Percentiles rank a stretch among this genome's conserved stretches.
Conservation (phyloP, 352 stramenopile genomes). For the Phytophthora hibernalis region DNA sequence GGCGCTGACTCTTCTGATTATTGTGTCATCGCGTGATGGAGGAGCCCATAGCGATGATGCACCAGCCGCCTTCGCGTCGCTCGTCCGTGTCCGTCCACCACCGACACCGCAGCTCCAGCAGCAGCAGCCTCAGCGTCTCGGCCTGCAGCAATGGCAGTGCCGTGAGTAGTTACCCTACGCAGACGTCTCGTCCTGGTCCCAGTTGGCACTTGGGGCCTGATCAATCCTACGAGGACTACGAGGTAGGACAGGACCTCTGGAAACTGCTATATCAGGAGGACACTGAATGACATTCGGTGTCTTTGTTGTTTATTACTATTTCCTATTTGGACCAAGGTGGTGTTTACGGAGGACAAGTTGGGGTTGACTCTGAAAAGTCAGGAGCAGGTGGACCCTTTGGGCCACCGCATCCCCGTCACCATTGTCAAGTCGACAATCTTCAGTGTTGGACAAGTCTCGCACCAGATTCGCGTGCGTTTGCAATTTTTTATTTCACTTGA, state of each 20-base stretch:
- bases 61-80: conserved; percentile 16
- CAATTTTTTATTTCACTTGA: neutral
- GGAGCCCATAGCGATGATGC: conserved; percentile 25
- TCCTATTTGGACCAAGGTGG: conserved; percentile 37
- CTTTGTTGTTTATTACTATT: neutral
- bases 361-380: conserved; percentile 62
- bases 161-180: conserved; percentile 33
- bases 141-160: conserved; percentile 41
- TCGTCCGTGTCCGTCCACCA: conserved; percentile 32
- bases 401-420: conserved; percentile 40
- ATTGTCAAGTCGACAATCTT: conserved; percentile 67
- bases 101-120: conserved; percentile 33
- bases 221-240: conserved; percentile 46
- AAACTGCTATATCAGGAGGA: neutral
- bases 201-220: conserved; percentile 34
- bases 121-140: conserved; percentile 46
- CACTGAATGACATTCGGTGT: neutral
- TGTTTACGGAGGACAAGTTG: conserved; percentile 67
- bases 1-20: conserved; percentile 23
- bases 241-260: conserved; percentile 20
- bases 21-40: conserved; percentile 11
- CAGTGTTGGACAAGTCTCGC: conserved; percentile 55
- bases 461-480: conserved; percentile 56
- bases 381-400: conserved; percentile 28
- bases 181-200: conserved; percentile 6